Evolutionary conservation across 768 basidiomycete genomes (phyloP), one percentile per base, ranked within the genome.

Genomic region (Boletus reticuloceps): DNA sequence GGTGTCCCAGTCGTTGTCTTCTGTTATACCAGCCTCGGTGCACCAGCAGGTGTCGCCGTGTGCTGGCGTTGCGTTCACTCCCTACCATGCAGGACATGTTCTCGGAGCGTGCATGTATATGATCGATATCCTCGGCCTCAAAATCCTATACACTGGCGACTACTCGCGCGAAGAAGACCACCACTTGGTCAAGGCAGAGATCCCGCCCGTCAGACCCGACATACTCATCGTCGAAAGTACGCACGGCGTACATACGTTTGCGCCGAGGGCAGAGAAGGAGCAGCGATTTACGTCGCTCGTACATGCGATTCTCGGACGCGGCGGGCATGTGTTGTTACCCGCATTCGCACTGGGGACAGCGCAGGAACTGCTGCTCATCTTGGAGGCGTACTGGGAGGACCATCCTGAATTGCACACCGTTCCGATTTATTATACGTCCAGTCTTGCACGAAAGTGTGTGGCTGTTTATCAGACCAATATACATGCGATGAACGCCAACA

Each of bases 181-280:
- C 29, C 96, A 98, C 80, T 80, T 99, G 22, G 94, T 98, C 51
- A 92, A 91, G 65, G 96, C 95, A 0, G 94, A 96, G 71, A 76
- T 97, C 4, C 96, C 96, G 12, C 90, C 93, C 3, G 75, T 91
- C 22, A 82, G 88, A 48, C 95, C 95, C 0, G 94, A 98, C 64
- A 93, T 98, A 17, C 84, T 98, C 66, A 93, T 99, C 57, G 89
- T 94, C 46, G 96, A 99, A 74, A 94, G 92, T 68, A 99, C 96
- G 0, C 98, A 91, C 59, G 96, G 95, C 16, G 93, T 95, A 7
- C 96, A 97, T 64, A 94, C 84, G 27, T 77, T 93, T 31, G 94
- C 93, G 70, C 81, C 82, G 16, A 77, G 94, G 51, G 86, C 90
- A 60, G 94, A 94, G 62, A 95, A 95, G 68, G 96, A 98, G 68